phyloP scores from a whole-genome alignment of 1,284 basidiomycete genomes.

The Fistulinella cinereoalba region DNA sequence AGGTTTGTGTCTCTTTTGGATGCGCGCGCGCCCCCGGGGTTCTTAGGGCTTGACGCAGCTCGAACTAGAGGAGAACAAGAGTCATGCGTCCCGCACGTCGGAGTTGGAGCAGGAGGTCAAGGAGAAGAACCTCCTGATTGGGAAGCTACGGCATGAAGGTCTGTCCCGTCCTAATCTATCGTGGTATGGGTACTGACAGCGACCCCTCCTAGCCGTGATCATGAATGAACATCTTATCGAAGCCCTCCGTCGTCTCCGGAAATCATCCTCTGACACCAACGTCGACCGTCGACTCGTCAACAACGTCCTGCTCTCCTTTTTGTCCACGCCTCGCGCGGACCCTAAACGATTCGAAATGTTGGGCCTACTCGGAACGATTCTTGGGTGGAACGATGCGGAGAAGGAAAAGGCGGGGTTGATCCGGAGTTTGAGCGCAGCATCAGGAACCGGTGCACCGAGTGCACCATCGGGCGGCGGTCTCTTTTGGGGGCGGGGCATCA shows the following conservation, averaged over 20 bases:
- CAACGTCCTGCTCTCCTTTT: slow-evolving; percentile 91
- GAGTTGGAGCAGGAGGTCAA: slow-evolving; percentile 87
- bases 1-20: slow-evolving; percentile 9
- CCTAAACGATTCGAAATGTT: slow-evolving; percentile 98
- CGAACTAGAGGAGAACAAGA: slow-evolving; percentile 70
- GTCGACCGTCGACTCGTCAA: slow-evolving; percentile 94
- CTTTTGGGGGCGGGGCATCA: slow-evolving; percentile 47
- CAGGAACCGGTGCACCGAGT: slow-evolving; percentile 32
- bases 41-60: slow-evolving; percentile 40
- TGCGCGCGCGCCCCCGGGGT: background rate
- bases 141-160: slow-evolving; percentile 95
- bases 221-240: slow-evolving; percentile 98
- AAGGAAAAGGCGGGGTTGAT: slow-evolving; percentile 79
- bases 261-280: slow-evolving; percentile 81
- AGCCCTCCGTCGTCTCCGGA: slow-evolving; percentile 88
- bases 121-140: slow-evolving; percentile 90
- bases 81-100: slow-evolving; percentile 61
- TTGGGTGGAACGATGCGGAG: slow-evolving; percentile 89
- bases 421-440: slow-evolving; percentile 50
- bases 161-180: background rate
- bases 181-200: too few species aligned
- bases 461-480: slow-evolving; percentile 22
- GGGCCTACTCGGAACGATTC: slow-evolving; percentile 79
- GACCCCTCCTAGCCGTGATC: slow-evolving; percentile 92
- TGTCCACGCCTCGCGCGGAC: slow-evolving; percentile 88